Base-by-base conservation (phyloP, 1,284 basidiomycete genomes). In the Phellopilus nigrolimitatus region DNA sequence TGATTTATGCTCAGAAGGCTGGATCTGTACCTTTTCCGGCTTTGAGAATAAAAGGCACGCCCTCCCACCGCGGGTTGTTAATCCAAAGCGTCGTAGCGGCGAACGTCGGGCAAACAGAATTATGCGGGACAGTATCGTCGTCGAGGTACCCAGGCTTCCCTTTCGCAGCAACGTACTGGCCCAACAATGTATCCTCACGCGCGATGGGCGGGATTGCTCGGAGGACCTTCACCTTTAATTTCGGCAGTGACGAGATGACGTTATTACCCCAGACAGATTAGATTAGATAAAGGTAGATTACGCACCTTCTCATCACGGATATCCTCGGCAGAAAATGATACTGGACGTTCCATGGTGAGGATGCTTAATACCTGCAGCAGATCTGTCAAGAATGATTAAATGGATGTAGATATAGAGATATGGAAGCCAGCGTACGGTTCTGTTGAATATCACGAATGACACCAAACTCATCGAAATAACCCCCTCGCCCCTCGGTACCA, bases 391-490 rank as follows among this genome's bases (percentile, higher is more conserved):
- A 25, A 17, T 45, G 28, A 15, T 47, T 47, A 27, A 41, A 47
- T 47, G 44, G 41, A 45, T 55, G 50, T 56, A 49, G 42, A 41
- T 46, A 41, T 13, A 17, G 19, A 39, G 7, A 21, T 12, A 15
- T 34, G 47, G 15, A 44, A 5, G 5, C 15, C 9, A 10, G 79
- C 91, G 72, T 67, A 95, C 93, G 94, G 73, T 97, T 97, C 74
- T 97, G 94, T 64, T 94, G 76, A 56, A 97, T 79, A 69, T 97
- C 94, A 66, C 94, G 87, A 68, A 97, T 95, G 67, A 97, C 95
- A 56, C 94, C 94, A 71, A 97, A 97, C 71, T 97, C 94, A 70
- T 97, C 94, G 74, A 97, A 97, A 79, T 97, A 97, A 22, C 95
- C 94, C 33, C 94, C 94, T 61, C 94, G 89, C 34, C 94, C 94